Percentiles rank a stretch among this genome's conserved stretches.
Evolutionary conservation across 768 basidiomycete genomes (phyloP).

Genomic region (Russula abietina): DNA sequence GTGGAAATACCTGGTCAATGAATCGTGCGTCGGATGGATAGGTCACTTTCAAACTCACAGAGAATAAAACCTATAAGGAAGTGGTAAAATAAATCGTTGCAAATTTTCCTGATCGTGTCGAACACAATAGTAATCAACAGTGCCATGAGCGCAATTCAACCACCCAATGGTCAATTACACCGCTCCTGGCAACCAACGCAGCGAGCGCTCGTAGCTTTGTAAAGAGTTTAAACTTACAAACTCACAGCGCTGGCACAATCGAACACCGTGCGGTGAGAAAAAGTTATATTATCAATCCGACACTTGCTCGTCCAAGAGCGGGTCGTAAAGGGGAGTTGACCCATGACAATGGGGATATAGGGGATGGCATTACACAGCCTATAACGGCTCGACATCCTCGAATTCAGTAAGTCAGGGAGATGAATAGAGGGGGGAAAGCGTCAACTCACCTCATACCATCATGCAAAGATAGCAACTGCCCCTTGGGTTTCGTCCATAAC

Average conservation of each 20-base stretch:
- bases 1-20: too few relatives aligned
- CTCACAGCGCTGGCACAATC: neutral
- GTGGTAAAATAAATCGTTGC: conserved; percentile 1
- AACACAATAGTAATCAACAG: conserved; percentile 1
- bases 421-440: neutral
- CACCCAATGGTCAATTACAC: neutral
- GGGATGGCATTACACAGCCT: neutral
- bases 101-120: neutral
- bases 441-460: conserved; percentile 12
- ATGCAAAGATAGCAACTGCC: conserved; percentile 23
- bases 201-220: neutral
- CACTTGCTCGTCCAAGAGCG: neutral
- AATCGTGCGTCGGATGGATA: too few relatives aligned
- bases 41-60: too few relatives aligned
- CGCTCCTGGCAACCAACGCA: neutral
- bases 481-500: conserved; percentile 24
- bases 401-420: neutral
- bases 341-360: neutral
- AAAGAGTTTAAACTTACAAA: neutral
- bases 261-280: conserved; percentile 13
- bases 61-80: neutral
- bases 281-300: conserved; percentile 7
- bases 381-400: neutral
- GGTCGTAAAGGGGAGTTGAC: neutral
- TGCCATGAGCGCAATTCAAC: neutral